phyloP scores from a whole-genome alignment of 805 yeast genomes.

The Ogataea neopini region DNA sequence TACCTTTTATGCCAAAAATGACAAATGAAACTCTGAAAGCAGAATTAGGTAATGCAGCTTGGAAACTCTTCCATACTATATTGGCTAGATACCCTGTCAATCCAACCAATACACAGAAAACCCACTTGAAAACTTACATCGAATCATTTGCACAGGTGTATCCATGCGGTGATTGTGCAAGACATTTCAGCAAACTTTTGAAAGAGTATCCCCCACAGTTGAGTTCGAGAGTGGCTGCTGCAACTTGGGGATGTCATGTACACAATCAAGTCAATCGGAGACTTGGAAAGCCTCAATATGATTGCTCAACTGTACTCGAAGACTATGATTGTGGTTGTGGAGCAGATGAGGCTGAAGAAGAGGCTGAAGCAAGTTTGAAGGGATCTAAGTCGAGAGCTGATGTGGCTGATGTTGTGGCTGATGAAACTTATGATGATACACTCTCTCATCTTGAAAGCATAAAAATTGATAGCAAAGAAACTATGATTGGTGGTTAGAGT shows the following conservation, averaged over 20 bases:
- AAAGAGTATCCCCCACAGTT: constrained; percentile 82
- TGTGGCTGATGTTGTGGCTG: constrained; percentile 7
- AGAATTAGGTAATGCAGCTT: constrained; percentile 85
- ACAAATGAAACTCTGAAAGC: constrained; percentile 68
- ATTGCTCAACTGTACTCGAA: constrained; percentile 81
- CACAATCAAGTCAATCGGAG: constrained; percentile 85
- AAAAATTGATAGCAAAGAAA: constrained; percentile 47
- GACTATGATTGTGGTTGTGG: constrained; percentile 98
- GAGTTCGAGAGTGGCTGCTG: constrained; percentile 72
- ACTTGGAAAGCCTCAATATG: constrained; percentile 69
- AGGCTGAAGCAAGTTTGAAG: constrained; percentile 30
- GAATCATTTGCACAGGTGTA: constrained; percentile 84
- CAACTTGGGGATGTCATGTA: constrained; percentile 93
- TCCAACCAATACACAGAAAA: constrained; percentile 65
- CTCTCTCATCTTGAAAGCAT: constrained; percentile 45
- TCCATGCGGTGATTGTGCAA: constrained; percentile 97
- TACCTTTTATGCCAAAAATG: constrained; percentile 88
- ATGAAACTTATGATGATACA: constrained; percentile 34
- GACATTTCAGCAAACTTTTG: constrained; percentile 77
- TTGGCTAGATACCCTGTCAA: constrained; percentile 88
- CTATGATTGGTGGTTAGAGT: constrained; percentile 24
- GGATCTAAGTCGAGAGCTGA: constrained; percentile 18
- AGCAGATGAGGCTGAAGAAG: constrained; percentile 58
- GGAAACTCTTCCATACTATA: constrained; percentile 91
- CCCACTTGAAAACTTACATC: constrained; percentile 64